Base-by-base conservation (phyloP, 257 asterid genomes). In the Primulina huaijiensis region DNA sequence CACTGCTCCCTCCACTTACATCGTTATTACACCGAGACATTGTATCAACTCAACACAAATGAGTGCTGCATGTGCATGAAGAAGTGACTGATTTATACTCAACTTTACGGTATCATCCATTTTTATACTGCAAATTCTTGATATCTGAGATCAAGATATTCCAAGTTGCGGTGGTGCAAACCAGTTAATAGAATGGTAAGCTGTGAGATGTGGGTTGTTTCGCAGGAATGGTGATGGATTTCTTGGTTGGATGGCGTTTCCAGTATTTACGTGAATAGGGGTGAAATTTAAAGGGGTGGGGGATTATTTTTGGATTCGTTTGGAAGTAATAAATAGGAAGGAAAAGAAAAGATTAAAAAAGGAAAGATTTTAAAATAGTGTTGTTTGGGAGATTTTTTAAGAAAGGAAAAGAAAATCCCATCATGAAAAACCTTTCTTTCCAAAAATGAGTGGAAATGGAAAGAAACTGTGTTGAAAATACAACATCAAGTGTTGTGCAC, bases 161-260 rank as follows among this genome's bases (percentile, higher is more conserved):
- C 53, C 17, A 43, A 43, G 53, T 43, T 43, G 53, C 53, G n/a
- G 6, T 43, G 53, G 53, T 82, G 88, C 78, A 55, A 77, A 84
- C 84, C 91, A 86, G 90, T 72, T 69, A 43, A 25, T 70, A 74
- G 77, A 73, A 81, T 72, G 82, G 52, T 57, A 29, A 27, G 27
- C 29, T 76, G 74, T 12, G 78, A 81, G 92, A 82, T 69, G 29
- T 76, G 66, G 80, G n/a, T 82, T 89, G 94, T 78, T 80, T 67
- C 76, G 76, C 92, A 86, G 76, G 69, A 66, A 35, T 38, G 62
- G 70, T 78, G 84, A 34, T 85, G 89, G 89, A 83, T 61, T 62
- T 66, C 78, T 80, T 80, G 85, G 87, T 82, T 85, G 90, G 87
- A 83, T 60, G 66, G 74, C 73, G 70, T 38, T 38, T 8, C 0